Base-by-base conservation (phyloP, 1,284 basidiomycete species). In the Fistulinella cinereoalba region DNA sequence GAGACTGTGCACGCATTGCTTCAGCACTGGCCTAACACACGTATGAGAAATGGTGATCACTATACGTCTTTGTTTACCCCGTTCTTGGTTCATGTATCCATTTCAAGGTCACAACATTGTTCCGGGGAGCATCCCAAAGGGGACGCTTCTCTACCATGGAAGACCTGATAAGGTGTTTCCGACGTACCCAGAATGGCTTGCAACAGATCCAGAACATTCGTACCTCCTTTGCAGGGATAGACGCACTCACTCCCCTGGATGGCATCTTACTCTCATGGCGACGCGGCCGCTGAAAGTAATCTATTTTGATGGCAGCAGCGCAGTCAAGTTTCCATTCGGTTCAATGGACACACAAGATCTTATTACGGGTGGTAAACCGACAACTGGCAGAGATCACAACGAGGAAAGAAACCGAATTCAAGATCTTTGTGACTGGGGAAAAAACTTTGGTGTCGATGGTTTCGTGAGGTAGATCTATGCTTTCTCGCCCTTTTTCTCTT, bases 11-110 rank as follows among this genome's bases (percentile, higher is more conserved):
- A 55, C 23, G 65, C 64, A 1, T 19, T 63, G 0, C 50, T 79
- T 6, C 73, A 78, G 46, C 73, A 72, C 41, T 78, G 76, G 77
- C 73, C 74, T 3, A 76, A 79, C 47, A 75, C 73, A 1, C 65
- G 70, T 8, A 73, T 72, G 54, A 67, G 71, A 32, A 78, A 78
- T 56, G 75, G 73, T 71, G 44, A 31, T 55, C 2, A 7, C 1
- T 12, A 2, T 0, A 4, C 2, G 2, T 3, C 6, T 4, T 18
- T 23, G 2, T 16, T 12, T 37, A 3, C 0, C 16, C 22, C 12
- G 32, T n/a, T 32, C 10, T 9, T 12, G 27, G 15, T 31, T 11
- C 19, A 25, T 12, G 16, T 0, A 1, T 27, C 15, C 16, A 2
- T 6, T 2, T 25, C 12, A 21, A 72, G 73, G 75, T 4, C 75